Base-by-base conservation (phyloP, 2,329 filamentous ascomycete genomes). In the Samsoniella hepiali region DNA sequence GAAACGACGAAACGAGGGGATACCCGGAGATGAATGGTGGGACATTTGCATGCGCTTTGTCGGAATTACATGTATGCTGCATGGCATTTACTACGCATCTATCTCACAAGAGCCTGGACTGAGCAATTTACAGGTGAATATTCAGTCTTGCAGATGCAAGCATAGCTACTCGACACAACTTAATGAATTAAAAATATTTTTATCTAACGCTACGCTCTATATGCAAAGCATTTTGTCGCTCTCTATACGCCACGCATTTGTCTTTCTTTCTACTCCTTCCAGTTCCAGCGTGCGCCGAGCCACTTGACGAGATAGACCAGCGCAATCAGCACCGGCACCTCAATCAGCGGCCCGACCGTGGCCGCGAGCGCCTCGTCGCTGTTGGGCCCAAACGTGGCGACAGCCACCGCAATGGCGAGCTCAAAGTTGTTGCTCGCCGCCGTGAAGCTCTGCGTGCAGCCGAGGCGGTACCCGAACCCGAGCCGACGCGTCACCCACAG, bases 381-480 rank as follows among this genome's bases (percentile, higher is more conserved):
- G 54, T 88, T 77, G 0, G 87, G 81, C 0, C 90, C 90, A 75
- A 88, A 93, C 0, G 87, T 87, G 0, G 90, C 88, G 3, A 93
- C 86, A 0, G 88, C 89, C 0, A 94, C 90, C 0, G 90, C 90
- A 74, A 94, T 65, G 0, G 91, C 90, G 34, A 94, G 77, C 77
- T 94, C 91, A 71, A 94, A 93, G 71, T 93, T 93, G 71, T 94
- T 94, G 73, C 90, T 93, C 2, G 89, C 88, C 1, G 89, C 91
- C 0, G 89, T 93, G 70, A 93, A 92, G 72, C 88, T 91, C 75
- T 93, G 90, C 3, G 90, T 91, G 15, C 82, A 80, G 6, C 83
- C 81, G 5, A 90, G 72, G 64, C 81, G 81, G 71, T 93, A 93
- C 0, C 84, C 86, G 65, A 91, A 91, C 0, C 90, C 88, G 47